These are phyloP conservation scores for Vitis amurensis DNA, from an alignment of 164 flowering plant species.

Conservation along the genomic window DNA sequence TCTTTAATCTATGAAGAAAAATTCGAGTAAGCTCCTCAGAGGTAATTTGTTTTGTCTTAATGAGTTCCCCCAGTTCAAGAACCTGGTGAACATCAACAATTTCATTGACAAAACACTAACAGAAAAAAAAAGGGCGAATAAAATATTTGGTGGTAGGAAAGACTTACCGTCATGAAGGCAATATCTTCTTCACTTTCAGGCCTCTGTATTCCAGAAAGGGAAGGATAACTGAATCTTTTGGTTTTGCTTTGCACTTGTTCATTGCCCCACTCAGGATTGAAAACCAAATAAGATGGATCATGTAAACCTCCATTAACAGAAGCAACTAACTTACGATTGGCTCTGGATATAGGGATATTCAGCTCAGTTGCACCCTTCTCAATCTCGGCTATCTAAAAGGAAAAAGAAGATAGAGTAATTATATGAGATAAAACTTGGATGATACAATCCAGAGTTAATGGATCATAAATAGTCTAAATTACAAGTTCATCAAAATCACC, in stretches of 20 bases:
- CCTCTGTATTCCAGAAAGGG: conserved; percentile 32
- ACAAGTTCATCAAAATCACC: conserved; percentile 32
- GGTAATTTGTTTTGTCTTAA: conserved; percentile 67
- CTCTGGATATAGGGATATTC: conserved; percentile 59
- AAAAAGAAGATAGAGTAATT: not conserved
- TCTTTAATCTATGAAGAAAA: conserved; percentile 63
- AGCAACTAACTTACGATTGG: conserved; percentile 72
- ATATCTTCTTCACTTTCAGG: conserved; percentile 63
- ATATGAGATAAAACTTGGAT: not conserved
- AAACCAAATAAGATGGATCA: conserved; percentile 69
- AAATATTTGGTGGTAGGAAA: not conserved
- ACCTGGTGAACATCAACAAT: conserved; percentile 39
- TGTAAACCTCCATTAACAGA: conserved; percentile 74
- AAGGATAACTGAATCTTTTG: conserved; percentile 45
- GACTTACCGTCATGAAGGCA: conserved; percentile 80
- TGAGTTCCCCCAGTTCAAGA: conserved; percentile 68
- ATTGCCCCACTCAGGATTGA: conserved; percentile 60
- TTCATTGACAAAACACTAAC: not conserved
- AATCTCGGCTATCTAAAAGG: conserved; percentile 57
- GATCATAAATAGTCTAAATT: not conserved
- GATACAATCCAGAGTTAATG: not conserved
- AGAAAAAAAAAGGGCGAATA: not conserved
- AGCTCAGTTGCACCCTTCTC: conserved; percentile 61
- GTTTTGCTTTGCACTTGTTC: conserved; percentile 7
- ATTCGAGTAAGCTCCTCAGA: conserved; percentile 69